These are phyloP conservation scores for Paxillus ammoniavirescens DNA, from an alignment of 768 basidiomycete species.

Conservation along the genomic window DNA sequence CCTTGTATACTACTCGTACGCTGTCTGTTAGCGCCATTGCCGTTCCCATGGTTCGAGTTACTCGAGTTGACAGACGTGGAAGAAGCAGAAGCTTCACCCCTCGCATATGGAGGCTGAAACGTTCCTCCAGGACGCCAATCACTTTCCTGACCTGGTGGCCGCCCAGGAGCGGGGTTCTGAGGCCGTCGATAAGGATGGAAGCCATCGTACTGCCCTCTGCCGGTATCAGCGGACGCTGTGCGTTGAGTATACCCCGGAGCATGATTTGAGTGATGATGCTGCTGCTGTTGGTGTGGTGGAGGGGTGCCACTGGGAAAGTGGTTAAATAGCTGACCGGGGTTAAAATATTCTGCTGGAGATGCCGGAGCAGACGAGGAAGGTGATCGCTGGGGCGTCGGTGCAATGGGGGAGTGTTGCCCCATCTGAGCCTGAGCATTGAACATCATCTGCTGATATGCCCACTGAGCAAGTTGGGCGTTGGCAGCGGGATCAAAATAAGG, in stretches of 20 bases:
- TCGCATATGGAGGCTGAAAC: constrained; percentile 77
- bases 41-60: constrained; percentile 32
- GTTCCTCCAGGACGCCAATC: constrained; percentile 52
- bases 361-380: constrained; percentile 36
- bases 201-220: constrained; percentile 42
- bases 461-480: constrained; percentile 76
- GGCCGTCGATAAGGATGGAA: constrained; percentile 85
- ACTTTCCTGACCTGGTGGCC: constrained; percentile 21
- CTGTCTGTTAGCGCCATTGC: constrained; percentile 41
- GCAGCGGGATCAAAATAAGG: constrained; percentile 75
- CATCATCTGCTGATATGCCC: constrained; percentile 94
- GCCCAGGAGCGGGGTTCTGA: constrained; percentile 30
- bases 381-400: constrained; percentile 36
- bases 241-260: constrained; percentile 39
- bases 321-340: constrained; percentile 59
- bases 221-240: constrained; percentile 30
- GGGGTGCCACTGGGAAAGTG: constrained; percentile 72
- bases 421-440: constrained; percentile 55
- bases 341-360: constrained; percentile 53
- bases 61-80: constrained; percentile 75
- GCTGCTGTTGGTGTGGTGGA: constrained; percentile 53
- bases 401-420: constrained; percentile 33
- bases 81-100: constrained; percentile 77
- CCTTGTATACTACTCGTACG: constrained; percentile 75
- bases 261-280: constrained; percentile 14